Conservation (phyloP, 2,329 filamentous ascomycete species). For the Phyllosticta ampelicida region DNA sequence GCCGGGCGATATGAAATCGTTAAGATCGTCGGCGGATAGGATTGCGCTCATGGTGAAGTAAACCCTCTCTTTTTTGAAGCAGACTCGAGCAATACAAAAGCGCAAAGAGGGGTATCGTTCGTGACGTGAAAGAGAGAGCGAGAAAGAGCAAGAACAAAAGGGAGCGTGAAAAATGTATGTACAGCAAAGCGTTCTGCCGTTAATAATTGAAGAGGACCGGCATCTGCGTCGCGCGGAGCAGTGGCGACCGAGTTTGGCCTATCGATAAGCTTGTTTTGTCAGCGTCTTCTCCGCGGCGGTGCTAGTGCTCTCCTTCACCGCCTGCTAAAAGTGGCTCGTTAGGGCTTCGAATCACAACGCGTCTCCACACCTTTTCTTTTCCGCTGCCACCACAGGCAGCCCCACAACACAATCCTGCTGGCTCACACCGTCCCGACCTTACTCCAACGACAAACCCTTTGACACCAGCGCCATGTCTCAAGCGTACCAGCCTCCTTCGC, state of each 20-base stretch:
- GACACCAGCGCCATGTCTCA: constrained; percentile 5
- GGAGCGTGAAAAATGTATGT: neutral
- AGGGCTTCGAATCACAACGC: neutral
- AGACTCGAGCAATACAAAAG: neutral
- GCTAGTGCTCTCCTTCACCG: neutral
- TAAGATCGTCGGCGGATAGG: constrained; percentile 89
- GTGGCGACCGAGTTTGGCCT: constrained; percentile 10
- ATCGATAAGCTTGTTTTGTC: constrained; percentile 10
- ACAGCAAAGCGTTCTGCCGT: neutral
- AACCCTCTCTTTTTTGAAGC: neutral
- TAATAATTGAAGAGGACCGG: neutral
- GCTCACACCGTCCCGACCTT: neutral
- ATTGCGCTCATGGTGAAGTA: constrained; percentile 77
- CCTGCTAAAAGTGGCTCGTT: neutral
- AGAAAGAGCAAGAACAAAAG: neutral
- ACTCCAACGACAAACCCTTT: neutral
- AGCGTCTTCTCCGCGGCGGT: neutral
- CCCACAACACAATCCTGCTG: neutral
- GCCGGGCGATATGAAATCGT: constrained; percentile 97
- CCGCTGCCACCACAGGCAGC: neutral
- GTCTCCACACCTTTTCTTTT: neutral
- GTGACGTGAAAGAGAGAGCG: neutral
- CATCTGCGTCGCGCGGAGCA: constrained; percentile 3
- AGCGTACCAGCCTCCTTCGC: constrained; percentile 12
- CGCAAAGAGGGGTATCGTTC: constrained; percentile 1